Percentiles rank a stretch among this genome's conserved stretches.
These are phyloP conservation scores for Paratinospora sagittata DNA, from an alignment of 164 flowering plant species.

Conservation along the genomic window DNA sequence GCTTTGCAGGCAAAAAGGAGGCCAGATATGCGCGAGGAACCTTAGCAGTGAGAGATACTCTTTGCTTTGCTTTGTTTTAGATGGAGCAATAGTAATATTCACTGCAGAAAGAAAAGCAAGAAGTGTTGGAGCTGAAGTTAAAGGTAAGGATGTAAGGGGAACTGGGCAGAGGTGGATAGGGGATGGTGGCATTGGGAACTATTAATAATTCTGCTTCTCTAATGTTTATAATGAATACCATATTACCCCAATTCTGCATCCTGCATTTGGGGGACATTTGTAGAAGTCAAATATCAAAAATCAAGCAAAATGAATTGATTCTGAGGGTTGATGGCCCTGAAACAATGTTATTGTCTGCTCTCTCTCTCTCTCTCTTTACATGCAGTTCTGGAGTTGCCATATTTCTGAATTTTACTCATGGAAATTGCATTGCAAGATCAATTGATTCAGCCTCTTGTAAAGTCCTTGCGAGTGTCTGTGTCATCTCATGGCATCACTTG, in stretches of 20 bases:
- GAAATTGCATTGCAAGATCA: no score
- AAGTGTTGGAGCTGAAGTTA: neutral
- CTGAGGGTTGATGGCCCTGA: neutral
- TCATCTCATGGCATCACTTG: no score
- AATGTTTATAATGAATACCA: neutral
- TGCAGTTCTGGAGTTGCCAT: no score
- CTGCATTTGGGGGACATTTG: neutral
- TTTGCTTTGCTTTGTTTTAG: neutral
- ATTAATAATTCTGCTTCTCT: neutral
- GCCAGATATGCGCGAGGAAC: constrained; percentile 59
- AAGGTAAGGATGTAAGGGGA: neutral
- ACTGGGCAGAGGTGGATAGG: neutral
- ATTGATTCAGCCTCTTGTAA: no score
- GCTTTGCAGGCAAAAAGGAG: constrained; percentile 64
- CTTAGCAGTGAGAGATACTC: constrained; percentile 8
- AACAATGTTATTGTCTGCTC: no score
- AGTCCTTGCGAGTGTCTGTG: no score
- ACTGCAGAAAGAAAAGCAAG: neutral
- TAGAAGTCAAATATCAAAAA: neutral
- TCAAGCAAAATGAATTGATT: neutral
- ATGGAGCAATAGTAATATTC: neutral
- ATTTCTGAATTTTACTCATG: no score
- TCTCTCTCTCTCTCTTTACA: no score
- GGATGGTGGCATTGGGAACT: neutral
- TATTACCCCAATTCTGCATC: neutral